Evolutionary conservation across 1,284 basidiomycete species (phyloP).

Genomic region (Trichosporon inkin): DNA sequence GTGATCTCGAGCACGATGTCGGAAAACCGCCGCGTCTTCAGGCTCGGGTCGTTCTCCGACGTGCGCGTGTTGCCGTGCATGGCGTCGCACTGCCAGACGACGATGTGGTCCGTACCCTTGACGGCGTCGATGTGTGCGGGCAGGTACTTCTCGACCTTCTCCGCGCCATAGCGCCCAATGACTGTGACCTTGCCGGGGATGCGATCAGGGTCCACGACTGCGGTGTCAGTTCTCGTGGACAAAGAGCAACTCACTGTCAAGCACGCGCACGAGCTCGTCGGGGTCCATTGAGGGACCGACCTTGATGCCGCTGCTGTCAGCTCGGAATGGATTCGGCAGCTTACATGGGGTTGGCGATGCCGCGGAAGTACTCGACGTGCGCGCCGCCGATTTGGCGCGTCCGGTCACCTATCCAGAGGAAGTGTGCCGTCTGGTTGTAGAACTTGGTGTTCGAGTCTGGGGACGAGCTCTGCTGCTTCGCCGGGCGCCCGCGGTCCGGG

Average conservation of each 20-base stretch:
- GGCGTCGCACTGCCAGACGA: constrained; percentile 92
- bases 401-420: constrained; percentile 95
- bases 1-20: constrained; percentile 87
- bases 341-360: constrained; percentile 85
- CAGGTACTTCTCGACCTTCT: constrained; percentile 73
- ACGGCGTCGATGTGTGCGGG: constrained; percentile 81
- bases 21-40: constrained; percentile 86
- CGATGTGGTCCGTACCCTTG: constrained; percentile 71
- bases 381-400: constrained; percentile 90
- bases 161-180: constrained; percentile 88
- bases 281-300: constrained; percentile 82
- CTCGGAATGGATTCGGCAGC: constrained; percentile 8
- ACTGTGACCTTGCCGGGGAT: constrained; percentile 81
- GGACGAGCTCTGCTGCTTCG: neutral
- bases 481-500: constrained; percentile 15
- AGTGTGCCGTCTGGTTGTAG: constrained; percentile 68
- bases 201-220: constrained; percentile 80
- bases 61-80: constrained; percentile 79
- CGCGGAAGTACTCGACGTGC: constrained; percentile 92
- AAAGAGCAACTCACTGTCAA: constrained; percentile 61
- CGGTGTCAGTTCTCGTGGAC: neutral
- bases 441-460: constrained; percentile 22
- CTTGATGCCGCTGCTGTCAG: constrained; percentile 66
- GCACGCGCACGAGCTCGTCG: constrained; percentile 72
- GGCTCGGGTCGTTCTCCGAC: constrained; percentile 58